Evolutionary conservation across 345 rosid species (phyloP).

Genomic region (Syzygium oleosum): DNA sequence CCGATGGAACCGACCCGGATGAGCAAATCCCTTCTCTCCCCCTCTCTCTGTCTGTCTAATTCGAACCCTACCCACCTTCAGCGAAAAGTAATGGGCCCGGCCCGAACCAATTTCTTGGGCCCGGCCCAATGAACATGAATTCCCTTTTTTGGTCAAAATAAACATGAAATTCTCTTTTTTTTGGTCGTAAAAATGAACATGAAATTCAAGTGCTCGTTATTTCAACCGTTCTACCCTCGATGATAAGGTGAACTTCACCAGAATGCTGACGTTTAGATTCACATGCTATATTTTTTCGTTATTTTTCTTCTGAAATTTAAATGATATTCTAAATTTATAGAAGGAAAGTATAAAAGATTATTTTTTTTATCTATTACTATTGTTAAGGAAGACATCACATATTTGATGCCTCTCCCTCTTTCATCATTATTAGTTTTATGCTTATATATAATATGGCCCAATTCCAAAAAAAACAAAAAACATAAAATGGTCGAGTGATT

Average conservation of each 20-base stretch:
- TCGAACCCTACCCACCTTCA: neutral
- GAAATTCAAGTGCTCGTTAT: too few relatives aligned
- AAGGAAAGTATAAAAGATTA: neutral
- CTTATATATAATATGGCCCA: too few relatives aligned
- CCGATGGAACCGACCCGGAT: neutral
- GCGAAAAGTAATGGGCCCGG: neutral
- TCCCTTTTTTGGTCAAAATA: too few relatives aligned
- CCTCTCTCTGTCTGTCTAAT: neutral
- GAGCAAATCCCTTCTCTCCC: neutral
- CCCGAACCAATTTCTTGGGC: too few relatives aligned
- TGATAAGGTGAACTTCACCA: neutral
- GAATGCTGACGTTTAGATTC: neutral
- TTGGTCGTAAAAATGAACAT: too few relatives aligned
- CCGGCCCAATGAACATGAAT: neutral
- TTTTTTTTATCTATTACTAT: too few relatives aligned
- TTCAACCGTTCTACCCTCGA: neutral
- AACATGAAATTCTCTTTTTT: too few relatives aligned
- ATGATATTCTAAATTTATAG: neutral
- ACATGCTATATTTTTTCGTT: neutral
- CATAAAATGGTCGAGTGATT: too few relatives aligned
- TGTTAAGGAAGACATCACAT: neutral
- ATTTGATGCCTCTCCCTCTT: neutral
- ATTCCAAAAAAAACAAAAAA: too few relatives aligned
- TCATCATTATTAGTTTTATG: neutral
- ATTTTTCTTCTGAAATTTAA: neutral